Conservation (phyloP, 1,139 yeast species). For the Debaryomyces sp. region DNA sequence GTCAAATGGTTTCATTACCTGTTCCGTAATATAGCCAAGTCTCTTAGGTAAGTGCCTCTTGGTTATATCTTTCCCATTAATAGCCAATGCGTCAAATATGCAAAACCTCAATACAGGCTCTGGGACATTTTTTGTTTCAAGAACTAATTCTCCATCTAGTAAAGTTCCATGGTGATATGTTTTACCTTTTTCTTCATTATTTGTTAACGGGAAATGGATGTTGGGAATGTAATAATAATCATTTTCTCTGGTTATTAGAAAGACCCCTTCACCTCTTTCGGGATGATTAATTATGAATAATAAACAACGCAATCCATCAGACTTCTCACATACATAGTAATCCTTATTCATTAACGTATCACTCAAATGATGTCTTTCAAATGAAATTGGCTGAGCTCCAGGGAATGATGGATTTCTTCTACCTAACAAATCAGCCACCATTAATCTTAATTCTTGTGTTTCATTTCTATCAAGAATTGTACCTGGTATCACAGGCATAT, state of each 20-base stretch:
- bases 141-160: slow-evolving; percentile 85
- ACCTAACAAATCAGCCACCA: slow-evolving; percentile 70
- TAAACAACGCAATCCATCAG: slow-evolving; percentile 89
- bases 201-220: slow-evolving; percentile 73
- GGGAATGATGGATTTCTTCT: slow-evolving; percentile 61
- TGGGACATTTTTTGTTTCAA: slow-evolving; percentile 56
- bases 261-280: slow-evolving; percentile 72
- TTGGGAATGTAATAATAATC: slow-evolving; percentile 81
- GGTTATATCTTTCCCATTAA: slow-evolving; percentile 73
- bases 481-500: slow-evolving; percentile 86
- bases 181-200: slow-evolving; percentile 50
- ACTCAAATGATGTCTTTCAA: slow-evolving; percentile 71
- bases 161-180: slow-evolving; percentile 83
- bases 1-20: slow-evolving; percentile 80
- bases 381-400: slow-evolving; percentile 95
- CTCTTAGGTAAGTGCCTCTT: slow-evolving; percentile 76
- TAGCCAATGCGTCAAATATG: slow-evolving; percentile 88
- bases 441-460: slow-evolving; percentile 64
- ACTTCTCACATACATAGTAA: slow-evolving; percentile 92
- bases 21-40: slow-evolving; percentile 83
- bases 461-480: slow-evolving; percentile 70
- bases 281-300: slow-evolving; percentile 70
- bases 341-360: slow-evolving; percentile 58
- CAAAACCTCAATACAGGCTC: slow-evolving; percentile 65
- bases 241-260: slow-evolving; percentile 80